A percentile compares a stretch with the other conserved stretches of the same genome.
These are phyloP conservation scores for Pelargonium nanum DNA, from an alignment of 345 rosid genomes.

Conservation along the genomic window DNA sequence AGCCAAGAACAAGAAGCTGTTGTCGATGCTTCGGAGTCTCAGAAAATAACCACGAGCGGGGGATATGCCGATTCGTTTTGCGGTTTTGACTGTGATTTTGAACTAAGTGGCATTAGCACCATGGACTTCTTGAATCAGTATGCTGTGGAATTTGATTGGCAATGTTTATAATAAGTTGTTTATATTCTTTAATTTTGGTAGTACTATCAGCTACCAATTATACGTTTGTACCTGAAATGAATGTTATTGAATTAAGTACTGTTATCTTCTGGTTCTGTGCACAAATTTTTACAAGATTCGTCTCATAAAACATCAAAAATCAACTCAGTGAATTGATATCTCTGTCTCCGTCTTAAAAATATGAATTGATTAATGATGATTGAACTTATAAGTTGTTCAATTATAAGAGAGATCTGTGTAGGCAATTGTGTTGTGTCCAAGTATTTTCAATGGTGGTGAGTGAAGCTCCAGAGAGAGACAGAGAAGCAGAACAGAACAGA, in stretches of 20 bases:
- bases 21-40: background rate
- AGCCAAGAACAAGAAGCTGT: background rate
- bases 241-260: background rate
- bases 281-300: background rate
- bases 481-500: too few relatives aligned
- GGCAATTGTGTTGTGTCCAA: too few relatives aligned
- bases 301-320: too few relatives aligned
- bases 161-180: background rate
- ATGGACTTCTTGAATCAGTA: background rate
- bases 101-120: background rate
- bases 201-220: too few relatives aligned
- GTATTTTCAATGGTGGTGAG: background rate
- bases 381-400: background rate
- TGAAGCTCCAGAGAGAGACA: too few relatives aligned
- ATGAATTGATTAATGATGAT: too few relatives aligned
- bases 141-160: background rate
- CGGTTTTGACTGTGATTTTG: background rate
- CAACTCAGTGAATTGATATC: too few relatives aligned
- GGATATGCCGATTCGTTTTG: background rate
- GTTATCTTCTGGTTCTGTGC: background rate
- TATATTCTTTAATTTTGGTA: background rate
- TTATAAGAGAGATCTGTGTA: too few relatives aligned
- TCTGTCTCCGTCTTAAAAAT: too few relatives aligned
- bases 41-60: background rate
- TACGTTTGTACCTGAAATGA: background rate